A percentile compares a stretch with the other conserved stretches of the same genome.
phyloP scores from a whole-genome alignment of 208 protist genomes.

The Trypanosoma platydactyli region DNA sequence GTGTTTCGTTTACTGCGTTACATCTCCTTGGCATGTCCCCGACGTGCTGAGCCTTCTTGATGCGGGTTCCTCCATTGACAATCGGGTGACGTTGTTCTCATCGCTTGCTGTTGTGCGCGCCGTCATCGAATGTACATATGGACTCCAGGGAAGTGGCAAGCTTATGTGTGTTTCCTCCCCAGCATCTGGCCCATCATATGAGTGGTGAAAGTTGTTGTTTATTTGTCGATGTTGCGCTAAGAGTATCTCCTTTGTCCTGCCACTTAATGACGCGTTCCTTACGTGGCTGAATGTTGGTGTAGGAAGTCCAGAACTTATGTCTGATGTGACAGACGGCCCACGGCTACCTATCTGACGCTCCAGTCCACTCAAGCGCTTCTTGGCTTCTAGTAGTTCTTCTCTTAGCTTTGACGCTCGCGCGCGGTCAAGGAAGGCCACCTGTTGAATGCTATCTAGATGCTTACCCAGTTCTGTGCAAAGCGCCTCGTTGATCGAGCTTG shows the following conservation, averaged over 20 bases:
- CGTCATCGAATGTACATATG: neutral
- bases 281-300: constrained; percentile 9
- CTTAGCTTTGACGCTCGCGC: constrained; percentile 63
- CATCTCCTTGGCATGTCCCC: neutral
- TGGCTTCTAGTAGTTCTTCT: constrained; percentile 59
- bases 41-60: neutral
- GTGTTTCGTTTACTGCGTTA: constrained; percentile 2
- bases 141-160: neutral
- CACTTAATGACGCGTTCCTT: constrained; percentile 23
- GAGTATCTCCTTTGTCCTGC: constrained; percentile 32
- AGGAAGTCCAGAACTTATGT: constrained; percentile 19
- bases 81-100: neutral
- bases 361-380: constrained; percentile 34
- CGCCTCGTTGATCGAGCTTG: constrained; percentile 40
- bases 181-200: constrained; percentile 2
- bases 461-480: constrained; percentile 52
- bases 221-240: constrained; percentile 13
- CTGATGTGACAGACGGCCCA: constrained; percentile 14
- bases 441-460: constrained; percentile 56
- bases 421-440: constrained; percentile 61
- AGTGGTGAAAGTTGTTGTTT: constrained; percentile 13
- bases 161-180: constrained; percentile 3
- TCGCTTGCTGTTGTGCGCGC: neutral
- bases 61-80: neutral
- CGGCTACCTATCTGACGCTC: constrained; percentile 10